phyloP scores from a whole-genome alignment of 768 basidiomycete species.

The Leccinum ochraceum region DNA sequence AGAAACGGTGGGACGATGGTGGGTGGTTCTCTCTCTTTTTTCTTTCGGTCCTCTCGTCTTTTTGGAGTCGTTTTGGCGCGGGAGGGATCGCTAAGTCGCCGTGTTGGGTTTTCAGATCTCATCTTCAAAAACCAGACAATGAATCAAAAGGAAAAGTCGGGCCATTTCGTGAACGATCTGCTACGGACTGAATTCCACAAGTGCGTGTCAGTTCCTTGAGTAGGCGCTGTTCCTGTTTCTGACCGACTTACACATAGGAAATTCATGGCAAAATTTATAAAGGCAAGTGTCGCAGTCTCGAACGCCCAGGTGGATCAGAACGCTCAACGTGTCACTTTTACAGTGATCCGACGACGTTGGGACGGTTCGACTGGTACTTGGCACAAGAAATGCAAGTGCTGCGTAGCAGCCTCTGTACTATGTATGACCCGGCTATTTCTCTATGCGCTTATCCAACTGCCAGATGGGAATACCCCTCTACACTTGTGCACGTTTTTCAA shows the following conservation, averaged over 20 bases:
- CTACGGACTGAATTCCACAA: conserved; percentile 93
- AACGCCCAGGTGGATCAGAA: background rate
- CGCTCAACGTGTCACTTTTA: background rate
- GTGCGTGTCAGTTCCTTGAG: conserved; percentile 46
- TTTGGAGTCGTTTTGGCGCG: background rate
- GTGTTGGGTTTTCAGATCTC: conserved; percentile 55
- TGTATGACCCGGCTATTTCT: background rate
- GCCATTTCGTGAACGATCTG: conserved; percentile 94
- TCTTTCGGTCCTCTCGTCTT: background rate
- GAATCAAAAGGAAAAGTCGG: conserved; percentile 58
- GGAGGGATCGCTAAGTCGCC: background rate
- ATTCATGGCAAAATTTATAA: conserved; percentile 92
- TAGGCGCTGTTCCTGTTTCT: conserved; percentile 5
- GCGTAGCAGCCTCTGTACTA: background rate
- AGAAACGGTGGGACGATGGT: conserved; percentile 96
- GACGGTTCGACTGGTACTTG: background rate
- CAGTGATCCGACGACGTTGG: conserved; percentile 10
- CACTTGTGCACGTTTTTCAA: background rate
- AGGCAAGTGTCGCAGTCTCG: conserved; percentile 43
- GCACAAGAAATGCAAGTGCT: background rate
- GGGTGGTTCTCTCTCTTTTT: conserved; percentile 19
- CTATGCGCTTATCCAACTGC: background rate
- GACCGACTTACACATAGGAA: conserved; percentile 50
- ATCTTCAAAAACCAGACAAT: conserved; percentile 99
- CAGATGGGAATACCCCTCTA: background rate